Base-by-base conservation (phyloP, 2,329 filamentous ascomycete genomes). In the Aspergillus transmontanensis region DNA sequence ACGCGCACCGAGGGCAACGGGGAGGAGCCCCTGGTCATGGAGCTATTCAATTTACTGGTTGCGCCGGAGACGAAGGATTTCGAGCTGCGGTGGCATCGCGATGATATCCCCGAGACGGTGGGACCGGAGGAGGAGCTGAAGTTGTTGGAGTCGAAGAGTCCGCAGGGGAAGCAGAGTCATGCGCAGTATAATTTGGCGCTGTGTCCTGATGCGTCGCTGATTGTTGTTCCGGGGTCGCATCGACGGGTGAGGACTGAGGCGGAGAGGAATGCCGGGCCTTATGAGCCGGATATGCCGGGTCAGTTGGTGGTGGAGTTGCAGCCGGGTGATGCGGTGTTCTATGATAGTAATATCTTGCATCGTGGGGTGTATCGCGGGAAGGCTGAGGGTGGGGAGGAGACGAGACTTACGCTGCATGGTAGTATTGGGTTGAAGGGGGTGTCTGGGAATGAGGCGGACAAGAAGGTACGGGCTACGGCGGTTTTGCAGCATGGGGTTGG, bases 161-260 rank as follows among this genome's bases (percentile, higher is more conserved):
- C 79, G 0, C 68, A 72, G 1, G 75, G 75, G 14, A 71, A 73
- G 0, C 87, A 89, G 61, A 87, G 85, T 70, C 92, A 95, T 71
- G 90, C 92, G 43, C 93, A 97, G 80, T 97, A 92, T 86, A 97
- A 97, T 75, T 82, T 96, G 50, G 89, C 93, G 9, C 82, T 96
- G 9, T 93, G 88, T 74, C 86, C 89, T 41, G 93, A 96, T 74
- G 82, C 85, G 16, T 90, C 87, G 55, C 79, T 96, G 7, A 80
- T 96, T 9, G 87, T 95, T 0, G 86, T 96, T 0, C 93, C 93
- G 0, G 91, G 90, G 0, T 91, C 88, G 6, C 93, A 97, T 76
- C 79, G 75, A 32, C 86, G 93, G 7, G 85, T 90, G 39, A 81
- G 92, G 51, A 96, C 92, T 0, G 84, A 87, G 5, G 74, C 70